These are phyloP conservation scores for Filosporella fistucella DNA, from an alignment of 495 filamentous ascomycete genomes.

Conservation along the genomic window DNA sequence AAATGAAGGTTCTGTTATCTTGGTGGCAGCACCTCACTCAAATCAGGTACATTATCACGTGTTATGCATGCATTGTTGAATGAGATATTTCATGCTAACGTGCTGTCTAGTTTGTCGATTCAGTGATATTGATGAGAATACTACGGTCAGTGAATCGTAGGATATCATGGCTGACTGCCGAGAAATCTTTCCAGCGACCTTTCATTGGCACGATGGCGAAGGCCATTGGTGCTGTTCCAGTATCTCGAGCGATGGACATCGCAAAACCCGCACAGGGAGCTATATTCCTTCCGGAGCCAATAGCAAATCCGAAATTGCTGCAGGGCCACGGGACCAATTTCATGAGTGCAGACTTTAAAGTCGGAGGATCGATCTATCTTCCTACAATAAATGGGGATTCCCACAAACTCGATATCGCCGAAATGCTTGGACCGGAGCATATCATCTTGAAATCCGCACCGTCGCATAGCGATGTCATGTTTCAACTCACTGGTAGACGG, in stretches of 20 bases:
- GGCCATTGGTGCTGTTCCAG: constrained; percentile 38
- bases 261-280: constrained; percentile 70
- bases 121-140: constrained; percentile 14
- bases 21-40: constrained; percentile 12
- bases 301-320: constrained; percentile 72
- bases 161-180: constrained; percentile 16
- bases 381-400: constrained; percentile 74
- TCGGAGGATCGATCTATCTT: constrained; percentile 76
- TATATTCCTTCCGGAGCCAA: constrained; percentile 82
- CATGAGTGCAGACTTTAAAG: constrained; percentile 54
- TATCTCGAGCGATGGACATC: constrained; percentile 83
- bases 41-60: constrained; percentile 2
- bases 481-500: constrained; percentile 71
- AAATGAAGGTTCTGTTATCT: constrained; percentile 2
- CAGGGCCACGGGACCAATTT: constrained; percentile 81
- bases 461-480: constrained; percentile 58
- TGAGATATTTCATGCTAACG: background rate
- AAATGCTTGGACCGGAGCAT: constrained; percentile 75
- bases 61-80: background rate
- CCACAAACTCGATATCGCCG: constrained; percentile 70
- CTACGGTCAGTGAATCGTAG: constrained; percentile 11
- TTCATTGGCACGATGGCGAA: constrained; percentile 4
- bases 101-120: constrained; percentile 13
- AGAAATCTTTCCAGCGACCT: constrained; percentile 4
- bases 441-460: constrained; percentile 79